Conservation (phyloP, 257 asterid species). For the Schizonepeta tenuifolia region DNA sequence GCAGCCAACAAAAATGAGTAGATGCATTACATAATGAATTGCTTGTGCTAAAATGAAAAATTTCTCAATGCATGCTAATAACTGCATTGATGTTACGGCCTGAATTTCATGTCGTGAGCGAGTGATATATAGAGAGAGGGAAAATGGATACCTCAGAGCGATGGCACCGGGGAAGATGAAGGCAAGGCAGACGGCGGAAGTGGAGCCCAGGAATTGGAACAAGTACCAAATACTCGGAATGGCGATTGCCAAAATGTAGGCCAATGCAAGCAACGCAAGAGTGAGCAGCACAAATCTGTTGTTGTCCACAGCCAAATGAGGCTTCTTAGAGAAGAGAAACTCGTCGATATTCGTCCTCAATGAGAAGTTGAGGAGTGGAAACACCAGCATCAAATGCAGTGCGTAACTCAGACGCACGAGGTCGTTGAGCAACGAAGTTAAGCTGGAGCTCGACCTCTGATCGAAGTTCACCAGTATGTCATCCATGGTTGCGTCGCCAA, state of each 20-base stretch:
- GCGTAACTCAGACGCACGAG: slow-evolving; percentile 80
- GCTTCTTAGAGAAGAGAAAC: slow-evolving; percentile 65
- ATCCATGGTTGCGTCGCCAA: slow-evolving; percentile 85
- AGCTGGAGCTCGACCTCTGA: slow-evolving; percentile 51
- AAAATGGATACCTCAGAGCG: slow-evolving; percentile 64
- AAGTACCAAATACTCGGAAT: slow-evolving; percentile 92
- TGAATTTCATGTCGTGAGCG: too few relatives aligned
- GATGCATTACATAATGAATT: too few relatives aligned
- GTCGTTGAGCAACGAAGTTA: slow-evolving; percentile 59
- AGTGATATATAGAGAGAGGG: too few relatives aligned
- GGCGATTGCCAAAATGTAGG: slow-evolving; percentile 68
- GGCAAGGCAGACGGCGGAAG: slow-evolving; percentile 86
- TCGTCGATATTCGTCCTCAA: slow-evolving; percentile 81
- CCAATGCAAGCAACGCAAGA: slow-evolving; percentile 51
- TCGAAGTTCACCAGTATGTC: slow-evolving; percentile 92
- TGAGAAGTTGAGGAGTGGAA: slow-evolving; percentile 84
- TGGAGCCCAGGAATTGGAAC: slow-evolving; percentile 96
- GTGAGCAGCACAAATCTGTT: slow-evolving; percentile 66
- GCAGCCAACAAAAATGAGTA: neutral
- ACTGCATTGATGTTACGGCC: too few relatives aligned
- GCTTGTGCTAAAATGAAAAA: too few relatives aligned
- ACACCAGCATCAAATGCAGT: slow-evolving; percentile 80
- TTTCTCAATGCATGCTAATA: too few relatives aligned
- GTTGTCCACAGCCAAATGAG: slow-evolving; percentile 48
- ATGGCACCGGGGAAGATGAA: slow-evolving; percentile 88